These are phyloP conservation scores for Pythium aphanidermatum DNA, from an alignment of 352 stramenopile species.

Conservation along the genomic window DNA sequence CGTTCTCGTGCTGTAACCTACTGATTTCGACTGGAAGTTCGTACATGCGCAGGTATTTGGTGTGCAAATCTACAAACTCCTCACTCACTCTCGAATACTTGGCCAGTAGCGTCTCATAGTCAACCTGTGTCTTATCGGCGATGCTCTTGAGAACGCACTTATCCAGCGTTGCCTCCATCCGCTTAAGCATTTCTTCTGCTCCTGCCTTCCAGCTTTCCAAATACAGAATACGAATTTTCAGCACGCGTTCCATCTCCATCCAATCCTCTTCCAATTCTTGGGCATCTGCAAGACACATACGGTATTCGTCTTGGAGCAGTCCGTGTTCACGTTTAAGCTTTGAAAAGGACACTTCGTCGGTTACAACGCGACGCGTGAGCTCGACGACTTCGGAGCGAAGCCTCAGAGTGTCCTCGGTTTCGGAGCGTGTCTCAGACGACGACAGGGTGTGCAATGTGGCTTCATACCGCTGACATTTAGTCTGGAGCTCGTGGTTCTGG, in stretches of 20 bases:
- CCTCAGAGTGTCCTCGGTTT: constrained; percentile 17
- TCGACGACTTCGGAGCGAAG: constrained; percentile 51
- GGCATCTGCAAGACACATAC: constrained; percentile 20
- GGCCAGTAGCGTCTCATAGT: constrained; percentile 24
- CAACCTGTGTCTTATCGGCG: constrained; percentile 33
- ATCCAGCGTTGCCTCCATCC: constrained; percentile 56
- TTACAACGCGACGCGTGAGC: constrained; percentile 63
- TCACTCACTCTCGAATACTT: constrained; percentile 39
- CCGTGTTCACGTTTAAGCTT: constrained; percentile 58
- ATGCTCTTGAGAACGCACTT: constrained; percentile 49
- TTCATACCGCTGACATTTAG: constrained; percentile 54
- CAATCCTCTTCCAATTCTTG: constrained; percentile 55
- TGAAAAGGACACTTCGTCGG: constrained; percentile 81
- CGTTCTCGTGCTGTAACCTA: constrained; percentile 39
- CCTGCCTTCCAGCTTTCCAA: constrained; percentile 88
- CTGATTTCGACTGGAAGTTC: constrained; percentile 41
- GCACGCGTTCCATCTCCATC: constrained; percentile 82
- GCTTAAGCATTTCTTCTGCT: constrained; percentile 51
- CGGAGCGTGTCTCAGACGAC: background rate
- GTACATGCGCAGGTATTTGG: constrained; percentile 42
- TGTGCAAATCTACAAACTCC: constrained; percentile 37
- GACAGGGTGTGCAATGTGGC: constrained; percentile 39
- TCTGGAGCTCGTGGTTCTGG: constrained; percentile 34
- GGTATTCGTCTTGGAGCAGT: constrained; percentile 27
- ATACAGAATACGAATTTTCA: constrained; percentile 87